Conservation (phyloP, 2,329 filamentous ascomycete genomes). For the Xylaria sp. region DNA sequence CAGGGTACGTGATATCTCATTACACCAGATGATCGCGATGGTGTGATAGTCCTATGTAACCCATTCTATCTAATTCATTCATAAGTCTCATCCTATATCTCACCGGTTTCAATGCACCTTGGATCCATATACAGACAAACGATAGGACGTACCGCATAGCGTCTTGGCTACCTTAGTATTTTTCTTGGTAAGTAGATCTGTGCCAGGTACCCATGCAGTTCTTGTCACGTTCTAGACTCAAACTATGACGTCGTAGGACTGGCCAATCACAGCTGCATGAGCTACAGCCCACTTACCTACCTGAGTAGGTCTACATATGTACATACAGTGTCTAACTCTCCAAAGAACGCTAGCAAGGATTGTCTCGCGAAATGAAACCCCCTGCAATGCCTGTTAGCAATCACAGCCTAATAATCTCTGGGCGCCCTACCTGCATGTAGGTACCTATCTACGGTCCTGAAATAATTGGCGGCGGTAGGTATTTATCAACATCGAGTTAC, state of each 20-base stretch:
- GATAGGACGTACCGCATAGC: background rate
- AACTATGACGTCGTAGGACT: background rate
- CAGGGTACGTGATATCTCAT: no score
- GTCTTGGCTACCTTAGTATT: no score
- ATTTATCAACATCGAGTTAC: no score
- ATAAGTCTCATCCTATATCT: background rate
- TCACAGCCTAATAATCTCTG: background rate
- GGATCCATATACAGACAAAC: background rate
- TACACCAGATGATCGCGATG: background rate
- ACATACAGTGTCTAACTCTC: no score
- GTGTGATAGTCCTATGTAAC: background rate
- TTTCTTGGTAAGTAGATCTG: no score
- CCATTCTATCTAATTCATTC: background rate
- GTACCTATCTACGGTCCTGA: no score
- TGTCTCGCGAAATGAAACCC: background rate
- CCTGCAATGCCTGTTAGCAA: background rate
- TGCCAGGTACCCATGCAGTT: background rate
- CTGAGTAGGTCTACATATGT: background rate
- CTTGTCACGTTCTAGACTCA: constrained; percentile 2
- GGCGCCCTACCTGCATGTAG: no score
- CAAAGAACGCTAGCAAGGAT: background rate
- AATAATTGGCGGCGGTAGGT: no score
- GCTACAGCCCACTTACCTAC: background rate
- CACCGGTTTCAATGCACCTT: background rate
- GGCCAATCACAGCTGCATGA: background rate